A percentile compares a stretch with the other conserved stretches of the same genome.
Evolutionary conservation across 441 rosid genomes (phyloP).

Genomic region (Lepidium campestre): DNA sequence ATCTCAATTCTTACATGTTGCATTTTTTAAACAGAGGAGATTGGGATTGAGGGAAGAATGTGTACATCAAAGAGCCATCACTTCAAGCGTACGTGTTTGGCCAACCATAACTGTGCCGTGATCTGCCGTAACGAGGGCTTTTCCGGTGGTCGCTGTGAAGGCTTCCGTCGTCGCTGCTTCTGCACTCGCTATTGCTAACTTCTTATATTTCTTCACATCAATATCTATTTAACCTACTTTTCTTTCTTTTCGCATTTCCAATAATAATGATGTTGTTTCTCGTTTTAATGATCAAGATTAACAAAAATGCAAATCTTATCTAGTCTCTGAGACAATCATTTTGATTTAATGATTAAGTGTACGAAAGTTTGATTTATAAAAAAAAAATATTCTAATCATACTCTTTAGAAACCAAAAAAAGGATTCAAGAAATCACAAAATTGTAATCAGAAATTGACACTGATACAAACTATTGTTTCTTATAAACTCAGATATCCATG

Average conservation of each 20-base stretch:
- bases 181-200: constrained; percentile 35
- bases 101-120: constrained; percentile 45
- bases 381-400: not conserved
- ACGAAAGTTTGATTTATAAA: too few species aligned
- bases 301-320: too few species aligned
- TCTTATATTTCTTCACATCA: not conserved
- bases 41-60: constrained; percentile 39
- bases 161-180: constrained; percentile 53
- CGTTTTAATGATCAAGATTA: not conserved
- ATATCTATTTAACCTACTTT: not conserved
- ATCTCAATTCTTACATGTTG: not conserved
- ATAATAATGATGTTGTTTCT: not conserved
- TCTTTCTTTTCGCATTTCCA: not conserved
- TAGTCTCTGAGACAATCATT: not conserved
- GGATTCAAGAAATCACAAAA: not conserved
- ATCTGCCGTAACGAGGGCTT: constrained; percentile 48
- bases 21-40: constrained; percentile 19
- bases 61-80: constrained; percentile 58
- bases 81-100: constrained; percentile 35
- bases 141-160: constrained; percentile 44
- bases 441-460: not conserved
- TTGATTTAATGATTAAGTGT: not conserved
- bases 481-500: not conserved
- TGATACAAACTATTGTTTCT: not conserved
- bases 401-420: not conserved